Evolutionary conservation across 192 early-diverging fungal species (phyloP).

Genomic region (Neocallimastix lanati): DNA sequence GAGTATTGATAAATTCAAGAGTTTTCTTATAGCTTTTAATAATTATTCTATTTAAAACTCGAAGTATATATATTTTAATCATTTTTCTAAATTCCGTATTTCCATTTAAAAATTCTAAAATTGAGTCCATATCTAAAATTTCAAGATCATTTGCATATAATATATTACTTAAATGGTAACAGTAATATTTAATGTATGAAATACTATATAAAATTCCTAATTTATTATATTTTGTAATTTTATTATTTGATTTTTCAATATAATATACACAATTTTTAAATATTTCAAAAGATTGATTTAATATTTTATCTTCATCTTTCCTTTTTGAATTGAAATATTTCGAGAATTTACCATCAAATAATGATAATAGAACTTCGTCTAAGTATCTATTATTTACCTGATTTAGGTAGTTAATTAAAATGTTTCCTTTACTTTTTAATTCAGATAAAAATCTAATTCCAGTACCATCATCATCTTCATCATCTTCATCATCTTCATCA

Average conservation of each 20-base stretch:
- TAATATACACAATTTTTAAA: not conserved
- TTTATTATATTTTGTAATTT: not conserved
- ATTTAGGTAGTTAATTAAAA: not conserved
- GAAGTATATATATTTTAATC: not conserved
- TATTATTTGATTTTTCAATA: not conserved
- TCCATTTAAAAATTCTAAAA: not conserved
- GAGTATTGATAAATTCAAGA: not conserved
- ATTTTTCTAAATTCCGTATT: not conserved
- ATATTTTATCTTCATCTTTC: not conserved
- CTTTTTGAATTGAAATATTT: not conserved
- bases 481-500: not conserved
- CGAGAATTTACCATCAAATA: not conserved
- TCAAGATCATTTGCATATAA: not conserved
- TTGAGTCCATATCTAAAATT: not conserved
- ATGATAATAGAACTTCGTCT: not conserved
- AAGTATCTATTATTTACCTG: not conserved
- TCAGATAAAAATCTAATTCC: not conserved
- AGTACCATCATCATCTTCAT: not conserved
- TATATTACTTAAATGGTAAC: not conserved
- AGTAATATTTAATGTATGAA: not conserved
- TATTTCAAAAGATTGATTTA: not conserved
- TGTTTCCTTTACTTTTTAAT: not conserved
- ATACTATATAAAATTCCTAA: not conserved
- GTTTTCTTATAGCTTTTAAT: not conserved
- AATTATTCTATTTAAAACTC: not conserved